Conservation (phyloP, 1,284 basidiomycete genomes). For the Cerrena zonata region DNA sequence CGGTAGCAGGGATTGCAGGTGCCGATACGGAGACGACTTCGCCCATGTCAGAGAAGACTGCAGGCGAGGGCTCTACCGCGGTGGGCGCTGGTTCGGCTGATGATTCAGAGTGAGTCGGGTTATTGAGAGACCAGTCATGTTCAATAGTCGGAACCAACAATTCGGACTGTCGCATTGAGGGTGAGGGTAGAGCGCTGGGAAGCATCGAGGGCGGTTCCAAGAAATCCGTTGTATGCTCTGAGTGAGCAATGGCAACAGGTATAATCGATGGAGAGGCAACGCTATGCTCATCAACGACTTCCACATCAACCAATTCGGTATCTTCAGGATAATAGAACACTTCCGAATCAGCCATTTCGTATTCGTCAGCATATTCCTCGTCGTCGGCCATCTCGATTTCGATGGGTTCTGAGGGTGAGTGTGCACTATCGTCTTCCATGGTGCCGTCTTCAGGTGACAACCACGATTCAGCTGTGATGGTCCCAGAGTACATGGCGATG, state of each 20-base stretch:
- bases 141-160: not conserved
- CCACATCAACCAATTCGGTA: conserved; percentile 42
- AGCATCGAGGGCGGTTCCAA: not conserved
- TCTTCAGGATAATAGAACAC: conserved; percentile 32
- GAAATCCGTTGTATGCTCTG: not conserved
- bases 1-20: not conserved
- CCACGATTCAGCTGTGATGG: conserved; percentile 32
- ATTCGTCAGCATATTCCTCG: conserved; percentile 51
- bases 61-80: not conserved
- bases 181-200: not conserved
- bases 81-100: not conserved
- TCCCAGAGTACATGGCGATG: conserved; percentile 50
- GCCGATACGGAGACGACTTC: no score
- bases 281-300: conserved; percentile 45
- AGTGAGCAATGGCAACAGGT: not conserved
- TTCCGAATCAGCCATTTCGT: conserved; percentile 61
- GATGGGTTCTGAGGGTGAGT: conserved; percentile 30
- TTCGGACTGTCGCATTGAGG: not conserved
- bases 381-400: conserved; percentile 71
- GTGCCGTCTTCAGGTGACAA: conserved; percentile 54
- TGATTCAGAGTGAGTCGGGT: not conserved
- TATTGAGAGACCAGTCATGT: not conserved
- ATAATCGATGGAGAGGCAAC: not conserved
- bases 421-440: conserved; percentile 56
- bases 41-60: not conserved